Base-by-base conservation (phyloP, 225 moss, liverwort and hornwort species). In the Physcomitrium patens region DNA sequence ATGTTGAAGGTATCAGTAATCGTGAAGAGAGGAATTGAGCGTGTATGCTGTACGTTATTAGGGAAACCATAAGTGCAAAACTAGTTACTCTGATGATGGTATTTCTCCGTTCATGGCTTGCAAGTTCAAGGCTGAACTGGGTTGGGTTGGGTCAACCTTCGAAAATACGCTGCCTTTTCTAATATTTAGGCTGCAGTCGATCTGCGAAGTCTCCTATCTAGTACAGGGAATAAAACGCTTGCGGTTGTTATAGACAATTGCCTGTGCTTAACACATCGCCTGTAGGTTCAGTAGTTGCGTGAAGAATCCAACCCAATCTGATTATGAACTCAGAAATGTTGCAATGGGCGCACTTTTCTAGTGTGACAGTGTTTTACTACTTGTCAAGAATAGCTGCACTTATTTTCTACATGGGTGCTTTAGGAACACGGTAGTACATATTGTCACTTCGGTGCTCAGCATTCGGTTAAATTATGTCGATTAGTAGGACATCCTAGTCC, bases 341-440 rank as follows among this genome's bases (percentile, higher is more conserved):
- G 7, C 31, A n/a, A 28, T 67, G 27, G n/a, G n/a, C 67, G 15
- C 43, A 14, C 52, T 52, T 52, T 52, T 9, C 7, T 17, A 20
- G 20, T 1, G 24, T 24, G 24, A 24, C 24, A 24, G 24, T 20
- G 70, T 31, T 31, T 12, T 13, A 22, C 37, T 56, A 53, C 17
- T 9, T 18, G 2, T 68, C 60, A 51, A 22, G 56, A 56, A 27
- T 52, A 61, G 53, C 43, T 76, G 18, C 17, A 12, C 50, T 57
- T 41, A 41, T 67, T 58, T 12, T 54, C 18, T 70, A 19, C 52
- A 70, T 70, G 48, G 14, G 64, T 65, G 17, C 49, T 8, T 28
- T 3, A 37, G 31, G 31, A 37, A 4, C 7, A 37, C 31, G 31
- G 7, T 59, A 51, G 60, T 71, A 10, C 6, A 54, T n/a, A 48